phyloP scores from a whole-genome alignment of 257 asterid genomes.

The Haberlea rhodopensis region DNA sequence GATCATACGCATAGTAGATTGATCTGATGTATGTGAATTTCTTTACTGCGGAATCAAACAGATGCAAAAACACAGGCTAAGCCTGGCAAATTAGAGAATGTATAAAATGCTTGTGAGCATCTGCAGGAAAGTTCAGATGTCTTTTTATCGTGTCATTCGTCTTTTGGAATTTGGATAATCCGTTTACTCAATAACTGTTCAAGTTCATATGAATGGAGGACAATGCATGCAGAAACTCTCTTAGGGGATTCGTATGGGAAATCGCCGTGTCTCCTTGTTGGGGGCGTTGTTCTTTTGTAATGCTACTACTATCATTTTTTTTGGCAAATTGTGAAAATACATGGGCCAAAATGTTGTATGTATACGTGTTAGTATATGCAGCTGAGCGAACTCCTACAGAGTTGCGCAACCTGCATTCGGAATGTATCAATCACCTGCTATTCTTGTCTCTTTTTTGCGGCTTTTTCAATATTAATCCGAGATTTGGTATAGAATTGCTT shows the following conservation, averaged over 20 bases:
- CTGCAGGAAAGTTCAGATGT: slow-evolving; percentile 26
- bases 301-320: too few relatives aligned
- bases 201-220: slow-evolving; percentile 15
- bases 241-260: slow-evolving; percentile 8
- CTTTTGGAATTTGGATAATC: slow-evolving; percentile 5
- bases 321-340: too few relatives aligned
- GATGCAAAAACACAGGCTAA: slow-evolving; percentile 36
- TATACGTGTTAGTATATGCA: background rate
- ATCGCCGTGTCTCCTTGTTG: slow-evolving; percentile 1
- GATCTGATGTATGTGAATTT: background rate
- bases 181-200: background rate
- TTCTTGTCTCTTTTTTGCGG: background rate
- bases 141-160: background rate
- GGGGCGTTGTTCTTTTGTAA: background rate
- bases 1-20: background rate
- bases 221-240: slow-evolving; percentile 11
- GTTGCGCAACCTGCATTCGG: background rate
- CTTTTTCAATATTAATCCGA: background rate
- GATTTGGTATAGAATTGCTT: background rate
- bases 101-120: slow-evolving; percentile 25
- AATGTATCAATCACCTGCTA: background rate
- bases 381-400: background rate
- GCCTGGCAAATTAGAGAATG: slow-evolving; percentile 39
- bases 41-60: slow-evolving; percentile 31
- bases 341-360: background rate